Percentiles rank a stretch among this genome's conserved stretches.
phyloP scores from a whole-genome alignment of 2,329 filamentous ascomycete species.

The Trichoderma endophyticum region DNA sequence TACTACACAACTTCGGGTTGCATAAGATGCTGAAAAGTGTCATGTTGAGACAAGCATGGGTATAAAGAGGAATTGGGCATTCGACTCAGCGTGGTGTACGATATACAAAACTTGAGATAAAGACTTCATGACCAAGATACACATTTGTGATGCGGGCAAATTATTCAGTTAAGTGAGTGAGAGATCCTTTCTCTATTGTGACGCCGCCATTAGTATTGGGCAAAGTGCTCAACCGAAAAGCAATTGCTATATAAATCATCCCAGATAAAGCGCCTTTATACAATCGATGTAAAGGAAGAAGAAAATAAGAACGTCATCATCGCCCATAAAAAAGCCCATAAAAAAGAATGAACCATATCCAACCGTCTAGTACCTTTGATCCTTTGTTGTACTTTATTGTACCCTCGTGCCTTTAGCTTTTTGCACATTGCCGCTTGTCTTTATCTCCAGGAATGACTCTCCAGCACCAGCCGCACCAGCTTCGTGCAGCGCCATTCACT shows the following conservation, averaged over 20 bases:
- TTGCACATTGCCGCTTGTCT: constrained; percentile 35
- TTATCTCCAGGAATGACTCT: constrained; percentile 63
- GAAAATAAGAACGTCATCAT: not conserved
- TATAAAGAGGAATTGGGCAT: not conserved
- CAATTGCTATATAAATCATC: not conserved
- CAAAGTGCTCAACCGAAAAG: not conserved
- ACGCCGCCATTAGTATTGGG: not conserved
- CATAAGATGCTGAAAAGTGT: not conserved
- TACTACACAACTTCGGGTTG: not conserved
- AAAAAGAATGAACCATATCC: not conserved
- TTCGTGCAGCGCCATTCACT: constrained; percentile 63
- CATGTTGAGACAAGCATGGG: not conserved
- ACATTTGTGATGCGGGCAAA: not conserved
- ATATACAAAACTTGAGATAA: not conserved
- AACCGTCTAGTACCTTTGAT: not conserved
- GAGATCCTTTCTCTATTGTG: not conserved
- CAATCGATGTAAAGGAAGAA: not conserved
- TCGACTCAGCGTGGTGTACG: constrained; percentile 4
- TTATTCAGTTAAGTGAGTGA: not conserved
- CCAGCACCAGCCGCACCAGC: constrained; percentile 92
- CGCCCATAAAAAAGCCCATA: too few species aligned
- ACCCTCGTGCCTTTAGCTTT: not conserved
- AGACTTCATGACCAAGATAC: not conserved
- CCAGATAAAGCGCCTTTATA: not conserved
- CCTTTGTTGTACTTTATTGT: not conserved